Conservation (phyloP, 1,284 basidiomycete genomes). For the Tausonia pullulans region DNA sequence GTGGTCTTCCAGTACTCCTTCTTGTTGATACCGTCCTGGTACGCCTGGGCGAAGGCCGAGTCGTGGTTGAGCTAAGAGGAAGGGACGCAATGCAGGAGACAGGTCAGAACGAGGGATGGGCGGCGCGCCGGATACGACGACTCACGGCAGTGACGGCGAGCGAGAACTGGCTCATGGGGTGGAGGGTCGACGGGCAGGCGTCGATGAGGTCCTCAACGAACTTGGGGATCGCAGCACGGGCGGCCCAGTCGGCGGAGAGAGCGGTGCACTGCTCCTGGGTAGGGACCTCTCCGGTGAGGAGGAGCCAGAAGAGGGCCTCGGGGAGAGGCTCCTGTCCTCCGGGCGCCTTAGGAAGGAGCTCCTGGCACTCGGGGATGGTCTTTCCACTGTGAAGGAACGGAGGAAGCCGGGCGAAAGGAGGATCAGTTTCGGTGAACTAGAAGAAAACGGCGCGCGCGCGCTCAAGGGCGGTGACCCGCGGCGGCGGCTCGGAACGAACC, state of each 20-base stretch:
- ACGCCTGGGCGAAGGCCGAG: conserved; percentile 92
- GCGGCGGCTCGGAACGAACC: conserved; percentile 26
- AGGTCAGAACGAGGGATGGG: neutral
- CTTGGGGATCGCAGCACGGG: conserved; percentile 72
- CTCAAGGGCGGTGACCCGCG: no score
- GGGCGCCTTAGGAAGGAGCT: conserved; percentile 71
- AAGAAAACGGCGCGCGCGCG: no score
- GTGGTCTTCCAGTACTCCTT: conserved; percentile 94
- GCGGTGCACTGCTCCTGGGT: conserved; percentile 73
- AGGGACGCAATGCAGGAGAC: neutral
- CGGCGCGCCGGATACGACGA: conserved; percentile 25
- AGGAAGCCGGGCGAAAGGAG: neutral
- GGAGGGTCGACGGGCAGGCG: conserved; percentile 81
- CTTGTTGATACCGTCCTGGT: conserved; percentile 85
- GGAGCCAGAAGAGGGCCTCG: conserved; percentile 90
- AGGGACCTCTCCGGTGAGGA: conserved; percentile 85
- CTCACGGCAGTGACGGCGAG: conserved; percentile 79
- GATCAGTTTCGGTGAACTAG: no score
- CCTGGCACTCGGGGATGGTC: conserved; percentile 82
- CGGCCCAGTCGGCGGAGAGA: conserved; percentile 84
- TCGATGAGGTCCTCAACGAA: conserved; percentile 91
- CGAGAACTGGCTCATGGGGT: conserved; percentile 95
- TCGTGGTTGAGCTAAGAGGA: conserved; percentile 72
- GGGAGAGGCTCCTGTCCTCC: conserved; percentile 85
- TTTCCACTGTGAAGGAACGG: conserved; percentile 43